These are phyloP conservation scores for Pascua sp. DNA, from an alignment of 1,284 basidiomycete genomes.

Conservation along the genomic window DNA sequence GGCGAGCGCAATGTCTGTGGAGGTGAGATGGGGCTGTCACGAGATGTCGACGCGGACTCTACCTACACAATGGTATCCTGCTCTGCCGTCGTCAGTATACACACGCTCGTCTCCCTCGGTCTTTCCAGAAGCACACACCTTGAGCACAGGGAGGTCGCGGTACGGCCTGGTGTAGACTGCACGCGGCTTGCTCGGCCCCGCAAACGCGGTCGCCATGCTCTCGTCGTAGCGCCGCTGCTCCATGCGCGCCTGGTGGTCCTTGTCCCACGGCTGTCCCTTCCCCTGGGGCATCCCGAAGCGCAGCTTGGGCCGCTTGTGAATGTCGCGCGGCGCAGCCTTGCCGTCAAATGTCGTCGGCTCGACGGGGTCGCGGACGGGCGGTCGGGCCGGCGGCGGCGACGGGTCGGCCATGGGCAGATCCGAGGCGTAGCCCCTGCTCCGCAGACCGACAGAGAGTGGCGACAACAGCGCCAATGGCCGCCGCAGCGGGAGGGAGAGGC, in stretches of 20 bases:
- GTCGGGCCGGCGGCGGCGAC: slow-evolving; percentile 3
- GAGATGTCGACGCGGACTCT: not conserved
- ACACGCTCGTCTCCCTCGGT: not conserved
- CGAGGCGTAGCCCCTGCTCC: too few relatives aligned
- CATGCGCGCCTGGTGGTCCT: not conserved
- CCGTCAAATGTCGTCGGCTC: slow-evolving; percentile 32
- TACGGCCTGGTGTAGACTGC: slow-evolving; percentile 15
- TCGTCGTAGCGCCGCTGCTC: not conserved
- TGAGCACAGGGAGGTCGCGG: slow-evolving; percentile 32
- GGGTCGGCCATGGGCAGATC: too few relatives aligned
- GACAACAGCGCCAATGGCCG: too few relatives aligned
- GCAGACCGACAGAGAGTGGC: too few relatives aligned
- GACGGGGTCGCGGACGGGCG: slow-evolving; percentile 9
- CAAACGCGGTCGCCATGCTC: slow-evolving; percentile 1
- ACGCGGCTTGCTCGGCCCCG: slow-evolving; percentile 12
- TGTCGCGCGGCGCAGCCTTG: slow-evolving; percentile 31
- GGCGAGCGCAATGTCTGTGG: slow-evolving; percentile 35
- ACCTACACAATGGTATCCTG: slow-evolving; percentile 34
- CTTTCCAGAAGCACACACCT: slow-evolving; percentile 24
- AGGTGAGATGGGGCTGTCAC: slow-evolving; percentile 3
- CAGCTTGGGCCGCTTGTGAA: slow-evolving; percentile 31
- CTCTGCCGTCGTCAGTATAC: slow-evolving; percentile 22
- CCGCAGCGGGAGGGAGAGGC: too few relatives aligned
- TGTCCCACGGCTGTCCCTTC: slow-evolving; percentile 14
- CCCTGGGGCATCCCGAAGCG: slow-evolving; percentile 29